Percentiles rank a stretch among this genome's conserved stretches.
Conservation (phyloP, 225 moss, liverwort and hornwort species). For the Ulota crispa region DNA sequence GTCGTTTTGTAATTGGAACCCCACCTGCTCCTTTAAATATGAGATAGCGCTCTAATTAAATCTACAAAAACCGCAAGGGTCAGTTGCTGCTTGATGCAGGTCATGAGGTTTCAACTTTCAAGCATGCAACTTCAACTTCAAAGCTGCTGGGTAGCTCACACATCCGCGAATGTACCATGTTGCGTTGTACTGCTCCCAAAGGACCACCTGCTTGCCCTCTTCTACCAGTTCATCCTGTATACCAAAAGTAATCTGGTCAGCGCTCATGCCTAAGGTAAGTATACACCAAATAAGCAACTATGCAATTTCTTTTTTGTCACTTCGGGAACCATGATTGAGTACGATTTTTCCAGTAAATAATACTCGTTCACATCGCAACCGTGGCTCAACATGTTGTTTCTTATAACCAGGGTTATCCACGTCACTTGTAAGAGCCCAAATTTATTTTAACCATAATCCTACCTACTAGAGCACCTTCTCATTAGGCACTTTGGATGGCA, state of each 20-base stretch:
- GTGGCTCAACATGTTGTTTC: background rate
- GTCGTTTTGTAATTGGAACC: background rate
- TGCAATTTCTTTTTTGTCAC: background rate
- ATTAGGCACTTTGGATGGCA: background rate
- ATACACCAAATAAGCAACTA: background rate
- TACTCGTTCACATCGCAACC: background rate
- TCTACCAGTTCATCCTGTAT: constrained; percentile 49
- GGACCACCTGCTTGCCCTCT: constrained; percentile 57
- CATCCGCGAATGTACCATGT: constrained; percentile 64
- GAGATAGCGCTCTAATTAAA: constrained; percentile 6
- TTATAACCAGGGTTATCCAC: background rate
- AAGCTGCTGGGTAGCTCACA: constrained; percentile 40
- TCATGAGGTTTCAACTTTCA: background rate
- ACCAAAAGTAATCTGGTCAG: constrained; percentile 5
- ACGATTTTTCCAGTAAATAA: background rate
- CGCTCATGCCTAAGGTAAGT: background rate
- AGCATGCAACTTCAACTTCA: constrained; percentile 29
- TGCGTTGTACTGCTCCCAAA: constrained; percentile 58
- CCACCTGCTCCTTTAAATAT: background rate
- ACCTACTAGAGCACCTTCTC: background rate
- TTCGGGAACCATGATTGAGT: background rate
- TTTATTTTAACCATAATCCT: background rate
- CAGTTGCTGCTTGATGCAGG: constrained; percentile 19
- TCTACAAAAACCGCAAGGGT: constrained; percentile 17
- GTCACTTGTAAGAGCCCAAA: background rate